phyloP scores from a whole-genome alignment of 1,284 basidiomycete species.

The Moesziomyces antarcticus region DNA sequence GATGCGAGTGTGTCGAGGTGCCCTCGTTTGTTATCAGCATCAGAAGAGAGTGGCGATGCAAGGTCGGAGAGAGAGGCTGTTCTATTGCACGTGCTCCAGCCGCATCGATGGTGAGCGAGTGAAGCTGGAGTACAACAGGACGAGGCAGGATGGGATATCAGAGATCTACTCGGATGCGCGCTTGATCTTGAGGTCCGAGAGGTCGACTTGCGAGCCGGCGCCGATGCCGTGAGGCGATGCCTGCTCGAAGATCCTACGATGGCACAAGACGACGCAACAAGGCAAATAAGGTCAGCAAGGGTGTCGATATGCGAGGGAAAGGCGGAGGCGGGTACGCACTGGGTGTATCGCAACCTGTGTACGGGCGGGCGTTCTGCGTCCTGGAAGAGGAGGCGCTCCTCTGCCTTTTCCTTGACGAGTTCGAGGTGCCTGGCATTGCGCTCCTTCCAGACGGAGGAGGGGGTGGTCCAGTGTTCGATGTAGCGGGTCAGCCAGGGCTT shows the following conservation, averaged over 20 bases:
- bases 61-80: neutral
- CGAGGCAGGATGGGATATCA: neutral
- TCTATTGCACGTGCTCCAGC: neutral
- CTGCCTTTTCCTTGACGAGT: conserved; percentile 49
- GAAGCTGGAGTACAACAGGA: conserved; percentile 6
- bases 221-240: conserved; percentile 59
- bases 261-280: neutral
- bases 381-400: conserved; percentile 57
- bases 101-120: neutral
- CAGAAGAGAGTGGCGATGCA: neutral
- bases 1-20: conserved; percentile 1
- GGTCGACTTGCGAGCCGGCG: conserved; percentile 54
- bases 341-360: conserved; percentile 51
- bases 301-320: neutral
- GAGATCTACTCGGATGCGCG: conserved; percentile 33
- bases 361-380: conserved; percentile 61
- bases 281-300: neutral
- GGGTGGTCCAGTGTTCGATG: conserved; percentile 55
- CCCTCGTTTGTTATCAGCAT: neutral
- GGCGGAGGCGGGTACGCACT: conserved; percentile 32
- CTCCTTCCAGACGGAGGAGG: conserved; percentile 49
- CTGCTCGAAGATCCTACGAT: conserved; percentile 55
- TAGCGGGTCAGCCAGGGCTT: conserved; percentile 62
- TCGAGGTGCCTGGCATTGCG: conserved; percentile 52
- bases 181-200: conserved; percentile 63